Conservation (phyloP, 345 rosid genomes). For the Garcia nutans region DNA sequence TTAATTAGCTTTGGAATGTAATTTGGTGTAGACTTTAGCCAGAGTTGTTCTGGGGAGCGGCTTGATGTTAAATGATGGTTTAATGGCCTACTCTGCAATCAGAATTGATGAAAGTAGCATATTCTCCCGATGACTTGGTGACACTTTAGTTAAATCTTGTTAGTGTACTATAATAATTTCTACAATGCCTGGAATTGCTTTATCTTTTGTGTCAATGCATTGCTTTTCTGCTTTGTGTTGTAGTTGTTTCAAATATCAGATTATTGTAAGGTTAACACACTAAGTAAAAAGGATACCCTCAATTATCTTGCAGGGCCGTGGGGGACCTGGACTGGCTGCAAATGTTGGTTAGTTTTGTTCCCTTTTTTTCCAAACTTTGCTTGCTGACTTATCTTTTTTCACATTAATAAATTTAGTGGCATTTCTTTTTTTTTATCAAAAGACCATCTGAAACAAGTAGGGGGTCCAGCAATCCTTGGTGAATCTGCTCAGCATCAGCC, state of each 20-base stretch:
- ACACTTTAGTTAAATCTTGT: neutral
- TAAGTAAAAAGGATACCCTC: constrained; percentile 19
- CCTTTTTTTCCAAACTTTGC: constrained; percentile 9
- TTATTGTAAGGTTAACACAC: constrained; percentile 3
- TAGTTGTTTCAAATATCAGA: neutral
- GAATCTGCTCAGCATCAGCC: constrained; percentile 66
- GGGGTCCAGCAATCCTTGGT: constrained; percentile 44
- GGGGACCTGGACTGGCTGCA: constrained; percentile 72
- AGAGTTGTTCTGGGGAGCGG: neutral
- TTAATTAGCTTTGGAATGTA: too few species aligned
- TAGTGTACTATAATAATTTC: neutral
- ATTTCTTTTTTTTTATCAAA: constrained; percentile 11
- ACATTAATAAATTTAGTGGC: neutral
- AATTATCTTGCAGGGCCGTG: constrained; percentile 70
- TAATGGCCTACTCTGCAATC: neutral
- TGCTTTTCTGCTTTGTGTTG: neutral
- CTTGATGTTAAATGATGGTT: neutral
- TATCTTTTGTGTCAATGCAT: neutral
- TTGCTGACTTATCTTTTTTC: constrained; percentile 9
- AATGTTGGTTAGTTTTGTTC: constrained; percentile 49
- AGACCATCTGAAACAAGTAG: constrained; percentile 65
- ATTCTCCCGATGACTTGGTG: neutral
- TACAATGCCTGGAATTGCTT: neutral
- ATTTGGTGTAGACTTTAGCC: neutral
- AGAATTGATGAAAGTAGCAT: neutral